phyloP scores from a whole-genome alignment of 768 basidiomycete genomes.

The Dentipellis fragilis region DNA sequence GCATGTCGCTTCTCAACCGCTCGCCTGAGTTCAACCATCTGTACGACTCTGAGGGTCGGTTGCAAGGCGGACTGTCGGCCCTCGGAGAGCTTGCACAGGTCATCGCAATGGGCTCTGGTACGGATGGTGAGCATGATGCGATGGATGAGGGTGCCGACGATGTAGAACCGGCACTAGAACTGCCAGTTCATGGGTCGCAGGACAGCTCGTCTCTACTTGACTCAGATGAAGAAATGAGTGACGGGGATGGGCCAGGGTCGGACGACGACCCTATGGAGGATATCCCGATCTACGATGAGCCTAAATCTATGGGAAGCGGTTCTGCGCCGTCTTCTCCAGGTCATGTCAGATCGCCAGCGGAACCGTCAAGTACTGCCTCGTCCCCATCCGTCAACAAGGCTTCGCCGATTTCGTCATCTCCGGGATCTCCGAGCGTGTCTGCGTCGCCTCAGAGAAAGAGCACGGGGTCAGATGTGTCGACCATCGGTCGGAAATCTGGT shows the following conservation, averaged over 20 bases:
- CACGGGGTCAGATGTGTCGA: slow-evolving; percentile 12
- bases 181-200: slow-evolving; percentile 52
- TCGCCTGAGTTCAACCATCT: slow-evolving; percentile 50
- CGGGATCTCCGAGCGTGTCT: neutral
- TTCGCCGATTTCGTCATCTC: too few relatives aligned
- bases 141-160: slow-evolving; percentile 54
- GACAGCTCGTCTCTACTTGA: slow-evolving; percentile 41
- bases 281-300: slow-evolving; percentile 65
- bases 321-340: slow-evolving; percentile 2
- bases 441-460: slow-evolving; percentile 9
- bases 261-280: slow-evolving; percentile 81
- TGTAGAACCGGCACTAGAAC: slow-evolving; percentile 52
- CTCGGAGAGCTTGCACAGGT: slow-evolving; percentile 84
- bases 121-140: slow-evolving; percentile 41
- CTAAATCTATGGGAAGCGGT: slow-evolving; percentile 15
- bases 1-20: slow-evolving; percentile 94
- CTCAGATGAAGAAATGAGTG: slow-evolving; percentile 74
- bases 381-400: neutral
- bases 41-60: slow-evolving; percentile 76
- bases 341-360: slow-evolving; percentile 11
- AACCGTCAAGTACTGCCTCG: neutral
- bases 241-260: slow-evolving; percentile 55
- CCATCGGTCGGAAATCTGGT: slow-evolving; percentile 22
- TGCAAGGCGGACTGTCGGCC: slow-evolving; percentile 79
- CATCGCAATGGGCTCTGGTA: slow-evolving; percentile 53